A percentile compares a stretch with the other conserved stretches of the same genome.
Evolutionary conservation across 1,284 basidiomycete genomes (phyloP).

Genomic region (Cryptococcus hybrid): DNA sequence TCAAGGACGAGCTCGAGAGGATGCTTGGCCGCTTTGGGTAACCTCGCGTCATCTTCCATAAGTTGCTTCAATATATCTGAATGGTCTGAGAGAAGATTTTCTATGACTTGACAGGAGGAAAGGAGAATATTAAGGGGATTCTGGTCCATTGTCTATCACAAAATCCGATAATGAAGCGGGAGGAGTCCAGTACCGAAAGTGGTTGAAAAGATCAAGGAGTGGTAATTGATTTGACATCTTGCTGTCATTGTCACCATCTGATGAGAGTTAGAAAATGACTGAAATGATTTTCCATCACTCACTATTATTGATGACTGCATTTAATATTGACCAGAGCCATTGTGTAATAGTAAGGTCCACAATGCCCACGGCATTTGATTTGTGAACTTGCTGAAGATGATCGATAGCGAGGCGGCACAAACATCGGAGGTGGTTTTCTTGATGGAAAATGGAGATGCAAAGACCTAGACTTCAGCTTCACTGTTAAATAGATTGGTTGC

Average conservation of each 20-base stretch:
- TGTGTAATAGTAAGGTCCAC: background rate
- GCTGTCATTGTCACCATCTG: too few relatives aligned
- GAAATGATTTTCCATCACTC: too few relatives aligned
- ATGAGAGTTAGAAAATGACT: too few relatives aligned
- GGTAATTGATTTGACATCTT: too few relatives aligned
- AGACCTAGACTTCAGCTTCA: conserved; percentile 10
- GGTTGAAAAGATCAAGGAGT: too few relatives aligned
- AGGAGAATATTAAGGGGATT: background rate
- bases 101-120: background rate
- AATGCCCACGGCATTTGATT: background rate
- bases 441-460: conserved; percentile 2
- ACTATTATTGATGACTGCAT: background rate
- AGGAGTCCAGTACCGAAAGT: too few relatives aligned
- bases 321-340: conserved; percentile 12
- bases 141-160: background rate
- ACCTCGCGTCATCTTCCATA: background rate
- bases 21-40: background rate
- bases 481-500: conserved; percentile 2
- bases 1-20: conserved; percentile 11
- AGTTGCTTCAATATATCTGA: background rate
- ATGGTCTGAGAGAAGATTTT: background rate
- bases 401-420: conserved; percentile 1
- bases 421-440: conserved; percentile 4
- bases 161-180: too few relatives aligned
- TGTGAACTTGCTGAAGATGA: conserved; percentile 8